A percentile compares a stretch with the other conserved stretches of the same genome.
phyloP scores from a whole-genome alignment of 2,329 filamentous ascomycete genomes.

The Xylaria sp. region DNA sequence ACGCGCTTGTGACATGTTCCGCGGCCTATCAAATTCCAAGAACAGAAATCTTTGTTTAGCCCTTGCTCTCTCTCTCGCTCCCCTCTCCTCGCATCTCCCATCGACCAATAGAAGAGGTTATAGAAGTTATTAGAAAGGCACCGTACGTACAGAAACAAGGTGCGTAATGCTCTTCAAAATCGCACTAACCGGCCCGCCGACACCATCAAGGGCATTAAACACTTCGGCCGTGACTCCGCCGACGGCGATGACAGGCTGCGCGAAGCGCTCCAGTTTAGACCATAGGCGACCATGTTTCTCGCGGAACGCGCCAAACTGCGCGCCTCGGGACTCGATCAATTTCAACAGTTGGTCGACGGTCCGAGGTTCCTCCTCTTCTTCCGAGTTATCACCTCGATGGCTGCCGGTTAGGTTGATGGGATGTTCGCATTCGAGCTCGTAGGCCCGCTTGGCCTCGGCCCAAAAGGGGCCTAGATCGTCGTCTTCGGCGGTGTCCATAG shows the following conservation, averaged over 20 bases:
- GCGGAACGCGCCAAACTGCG: not conserved
- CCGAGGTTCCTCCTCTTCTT: no score
- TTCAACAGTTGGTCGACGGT: conserved; percentile 5
- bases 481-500: conserved; percentile 4
- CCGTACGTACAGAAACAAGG: conserved; percentile 1
- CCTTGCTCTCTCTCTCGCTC: no score
- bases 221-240: not conserved
- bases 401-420: not conserved
- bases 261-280: not conserved
- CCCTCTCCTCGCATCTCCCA: no score
- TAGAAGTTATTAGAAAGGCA: not conserved
- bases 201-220: not conserved
- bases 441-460: conserved; percentile 8
- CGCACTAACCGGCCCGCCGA: not conserved
- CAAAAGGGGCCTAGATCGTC: conserved; percentile 7
- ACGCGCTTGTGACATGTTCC: conserved; percentile 7
- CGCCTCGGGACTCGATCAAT: conserved; percentile 7
- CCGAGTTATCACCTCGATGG: not conserved
- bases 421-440: conserved; percentile 11
- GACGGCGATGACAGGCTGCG: not conserved
- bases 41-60: not conserved
- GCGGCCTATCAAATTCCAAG: not conserved
- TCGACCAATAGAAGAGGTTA: not conserved
- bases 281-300: conserved; percentile 8
- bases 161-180: conserved; percentile 10